Evolutionary conservation across 257 asterid species (phyloP), one percentile per base, ranked within the genome.

Genomic region (Solanum gracilifrons): DNA sequence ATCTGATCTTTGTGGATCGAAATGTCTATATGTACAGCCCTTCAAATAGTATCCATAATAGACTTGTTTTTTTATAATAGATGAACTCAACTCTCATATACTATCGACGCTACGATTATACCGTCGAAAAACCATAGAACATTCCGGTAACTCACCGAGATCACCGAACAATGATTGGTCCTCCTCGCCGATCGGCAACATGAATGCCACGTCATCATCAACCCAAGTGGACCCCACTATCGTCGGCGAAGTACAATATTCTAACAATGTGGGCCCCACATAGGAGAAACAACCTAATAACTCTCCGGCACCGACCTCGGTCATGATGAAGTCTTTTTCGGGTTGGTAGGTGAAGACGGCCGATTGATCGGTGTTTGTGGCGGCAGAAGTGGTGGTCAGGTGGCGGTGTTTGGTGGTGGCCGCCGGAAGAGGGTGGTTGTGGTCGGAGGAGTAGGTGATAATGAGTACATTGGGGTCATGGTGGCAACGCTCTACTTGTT

Each of bases 101-200:
- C 64, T 21, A 55, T 55, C n/a, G 0, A 51, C 10, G 4, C 23
- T 18, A 55, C 4, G n/a, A 18, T 55, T 55, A 1, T 55, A 2
- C 0, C 90, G 90, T 80, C 92, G 92, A 90, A 93, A 93, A 77
- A 94, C 95, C 92, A 91, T 86, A 6, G 94, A 88, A 16, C 87
- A 95, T 48, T 94, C 98, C n/a, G 96, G 96, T 89, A 95, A 84
- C 91, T 94, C 98, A 3, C 94, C 96, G 0, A 95, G 95, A 62
- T 95, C 98, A 11, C 98, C 96, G 18, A 90, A 95, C 84, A 95
- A 73, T 12, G 90, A 88, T 89, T 94, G 89, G 43, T 95, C 98
- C 92, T 95, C 98, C 20, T 95, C 98, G 11, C 92, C 90, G 1
- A 93, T 91, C 0, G 94, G 93, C 89, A 88, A 82, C 90, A 91